These are phyloP conservation scores for Paramecium pentaurelia DNA, from an alignment of 73 alveolate species.

Conservation along the genomic window DNA sequence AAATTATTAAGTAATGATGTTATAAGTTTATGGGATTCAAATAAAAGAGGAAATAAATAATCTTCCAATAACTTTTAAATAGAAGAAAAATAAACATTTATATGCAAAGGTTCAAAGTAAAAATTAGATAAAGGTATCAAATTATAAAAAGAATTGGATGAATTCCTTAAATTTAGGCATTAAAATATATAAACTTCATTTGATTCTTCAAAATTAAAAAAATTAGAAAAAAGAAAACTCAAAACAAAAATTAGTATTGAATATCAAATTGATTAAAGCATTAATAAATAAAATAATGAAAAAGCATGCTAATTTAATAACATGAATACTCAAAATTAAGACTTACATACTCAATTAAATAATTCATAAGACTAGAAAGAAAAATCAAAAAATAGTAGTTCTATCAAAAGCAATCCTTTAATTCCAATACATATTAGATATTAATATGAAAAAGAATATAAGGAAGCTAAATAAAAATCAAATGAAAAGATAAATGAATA, in stretches of 20 bases:
- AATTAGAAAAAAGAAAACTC: background rate
- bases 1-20: background rate
- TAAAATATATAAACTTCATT: background rate
- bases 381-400: background rate
- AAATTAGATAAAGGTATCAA: background rate
- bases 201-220: background rate
- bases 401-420: background rate
- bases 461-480: background rate
- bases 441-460: background rate
- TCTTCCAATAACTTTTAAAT: background rate
- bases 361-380: background rate
- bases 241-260: background rate
- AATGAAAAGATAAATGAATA: background rate
- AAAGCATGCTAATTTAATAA: background rate
- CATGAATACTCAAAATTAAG: background rate
- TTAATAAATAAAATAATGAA: background rate
- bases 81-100: background rate
- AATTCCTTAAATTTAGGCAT: background rate
- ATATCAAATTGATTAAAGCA: background rate
- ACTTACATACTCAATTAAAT: background rate
- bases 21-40: background rate
- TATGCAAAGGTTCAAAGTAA: background rate
- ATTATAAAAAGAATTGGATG: background rate
- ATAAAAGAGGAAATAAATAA: background rate
- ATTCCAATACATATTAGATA: background rate